Evolutionary conservation across 352 stramenopile species (phyloP), one percentile per base, ranked within the genome.

Genomic region (Halophytophthora polymorphica): DNA sequence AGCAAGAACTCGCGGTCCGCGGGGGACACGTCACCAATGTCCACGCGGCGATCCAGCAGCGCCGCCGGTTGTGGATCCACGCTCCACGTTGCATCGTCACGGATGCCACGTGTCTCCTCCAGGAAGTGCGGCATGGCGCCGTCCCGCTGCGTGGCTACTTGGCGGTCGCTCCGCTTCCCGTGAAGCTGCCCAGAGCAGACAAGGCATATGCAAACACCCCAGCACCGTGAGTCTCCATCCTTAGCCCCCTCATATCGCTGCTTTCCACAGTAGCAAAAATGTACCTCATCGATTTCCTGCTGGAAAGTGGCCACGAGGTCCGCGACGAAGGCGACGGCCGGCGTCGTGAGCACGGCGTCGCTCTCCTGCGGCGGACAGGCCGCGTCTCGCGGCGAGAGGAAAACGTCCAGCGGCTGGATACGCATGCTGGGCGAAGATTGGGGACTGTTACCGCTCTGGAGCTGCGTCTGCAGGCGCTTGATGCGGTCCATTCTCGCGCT

Each of bases 21-120:
- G 5, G 93, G 91, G 2, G 74, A 84, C 3, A 88, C 76, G 47
- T 96, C 93, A 36, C 91, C 97, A 45, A 98, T 97, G 69, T 98
- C 95, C 10, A 98, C 93, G 23, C 93, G 81, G 43, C 95, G 86
- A 58, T 98, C 91, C 34, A 76, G 62, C 14, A 98, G 71, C 50
- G 82, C 77, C 6, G 49, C 49, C 3, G 90, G 90, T 29, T 88
- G 65, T 2, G 68, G 54, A 25, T 83, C 78, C 17, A 90, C 58
- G 29, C 50, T 65, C 85, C 85, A 93, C 22, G 49, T 67, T 13
- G 58, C 14, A 43, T 88, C 77, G 25, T 91, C 66, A 19, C 86
- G 76, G 43, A 93, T 83, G 36, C 69, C 58, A 22, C 69, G 69
- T 23, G 81, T 96, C 25, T 79, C 63, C 3, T 69, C 48, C 18